Evolutionary conservation across 1,139 yeast species (phyloP).

Genomic region (Geotrichum citri-aurantii): DNA sequence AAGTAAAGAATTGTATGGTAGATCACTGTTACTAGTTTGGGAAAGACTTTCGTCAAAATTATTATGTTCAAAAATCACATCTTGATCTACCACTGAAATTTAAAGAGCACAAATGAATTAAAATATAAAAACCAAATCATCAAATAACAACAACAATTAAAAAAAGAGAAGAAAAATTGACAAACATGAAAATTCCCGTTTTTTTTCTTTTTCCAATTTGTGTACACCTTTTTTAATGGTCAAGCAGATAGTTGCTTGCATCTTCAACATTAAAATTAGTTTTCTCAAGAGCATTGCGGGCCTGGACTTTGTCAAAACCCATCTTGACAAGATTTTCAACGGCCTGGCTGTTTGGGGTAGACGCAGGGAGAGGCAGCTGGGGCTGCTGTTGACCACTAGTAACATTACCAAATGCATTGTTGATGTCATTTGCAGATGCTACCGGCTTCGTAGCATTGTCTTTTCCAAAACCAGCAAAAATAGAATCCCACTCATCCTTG

Average conservation of each 20-base stretch:
- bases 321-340: conserved; percentile 76
- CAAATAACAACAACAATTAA: neutral
- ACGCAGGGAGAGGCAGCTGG: conserved; percentile 12
- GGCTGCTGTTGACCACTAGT: conserved; percentile 7
- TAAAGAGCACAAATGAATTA: neutral
- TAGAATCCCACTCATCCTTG: conserved; percentile 88
- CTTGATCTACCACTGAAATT: neutral
- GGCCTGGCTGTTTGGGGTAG: conserved; percentile 14
- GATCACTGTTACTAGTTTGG: neutral
- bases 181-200: neutral
- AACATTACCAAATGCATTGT: conserved; percentile 25
- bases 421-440: conserved; percentile 23
- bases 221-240: conserved; percentile 39
- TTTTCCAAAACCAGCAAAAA: conserved; percentile 67
- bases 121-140: neutral
- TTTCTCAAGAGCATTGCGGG: conserved; percentile 59
- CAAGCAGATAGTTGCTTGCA: conserved; percentile 79
- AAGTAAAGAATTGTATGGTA: neutral
- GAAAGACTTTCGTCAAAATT: neutral
- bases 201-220: neutral
- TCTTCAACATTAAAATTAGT: conserved; percentile 72
- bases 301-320: conserved; percentile 74
- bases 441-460: conserved; percentile 10
- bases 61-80: neutral
- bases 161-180: too few relatives aligned